Conservation (phyloP, 768 basidiomycete species). For the Pleurotus tuoliensis region DNA sequence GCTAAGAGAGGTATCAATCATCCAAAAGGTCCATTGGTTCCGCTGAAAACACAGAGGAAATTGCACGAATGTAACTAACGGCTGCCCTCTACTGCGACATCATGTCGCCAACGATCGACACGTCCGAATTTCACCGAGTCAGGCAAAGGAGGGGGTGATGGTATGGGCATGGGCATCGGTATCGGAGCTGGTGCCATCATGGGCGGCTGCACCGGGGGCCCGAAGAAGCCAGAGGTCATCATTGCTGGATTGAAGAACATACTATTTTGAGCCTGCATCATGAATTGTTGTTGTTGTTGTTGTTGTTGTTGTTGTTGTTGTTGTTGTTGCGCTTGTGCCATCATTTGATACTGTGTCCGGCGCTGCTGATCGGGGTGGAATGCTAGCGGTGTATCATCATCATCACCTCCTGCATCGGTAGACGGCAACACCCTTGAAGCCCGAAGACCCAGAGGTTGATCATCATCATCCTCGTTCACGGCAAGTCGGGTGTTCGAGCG, state of each 20-base stretch:
- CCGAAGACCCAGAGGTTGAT: conserved; percentile 68
- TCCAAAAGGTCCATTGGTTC: neutral
- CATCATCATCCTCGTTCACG: conserved; percentile 43
- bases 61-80: conserved; percentile 6
- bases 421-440: conserved; percentile 45
- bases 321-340: conserved; percentile 46
- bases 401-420: conserved; percentile 33
- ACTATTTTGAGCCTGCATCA: conserved; percentile 73
- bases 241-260: conserved; percentile 73
- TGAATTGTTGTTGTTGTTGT: conserved; percentile 55
- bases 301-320: conserved; percentile 56
- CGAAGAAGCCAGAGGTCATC: conserved; percentile 69
- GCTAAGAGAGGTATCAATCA: neutral
- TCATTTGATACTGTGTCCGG: conserved; percentile 60
- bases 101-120: conserved; percentile 79
- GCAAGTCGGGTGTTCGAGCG: neutral
- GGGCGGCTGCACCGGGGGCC: conserved; percentile 35
- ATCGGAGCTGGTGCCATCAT: conserved; percentile 49
- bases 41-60: neutral
- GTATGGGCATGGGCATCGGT: conserved; percentile 44
- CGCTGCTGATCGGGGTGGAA: conserved; percentile 80
- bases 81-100: conserved; percentile 70
- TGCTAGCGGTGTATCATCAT: conserved; percentile 69
- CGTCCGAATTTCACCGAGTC: conserved; percentile 65
- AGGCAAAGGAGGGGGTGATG: conserved; percentile 60